These are phyloP conservation scores for Monosporascus sp. DNA, from an alignment of 2,329 filamentous ascomycete genomes.

Conservation along the genomic window DNA sequence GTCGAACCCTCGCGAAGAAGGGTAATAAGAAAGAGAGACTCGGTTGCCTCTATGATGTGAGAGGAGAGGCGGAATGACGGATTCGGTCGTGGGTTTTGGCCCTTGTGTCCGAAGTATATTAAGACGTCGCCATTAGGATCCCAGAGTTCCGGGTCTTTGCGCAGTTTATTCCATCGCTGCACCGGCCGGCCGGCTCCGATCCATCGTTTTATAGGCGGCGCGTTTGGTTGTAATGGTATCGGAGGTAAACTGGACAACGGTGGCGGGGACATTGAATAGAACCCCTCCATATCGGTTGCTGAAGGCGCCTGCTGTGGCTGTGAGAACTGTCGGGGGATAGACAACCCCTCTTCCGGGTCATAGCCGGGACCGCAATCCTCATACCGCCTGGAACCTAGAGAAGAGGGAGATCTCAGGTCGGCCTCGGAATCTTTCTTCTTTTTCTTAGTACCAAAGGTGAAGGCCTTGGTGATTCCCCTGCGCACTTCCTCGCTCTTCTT, in stretches of 20 bases:
- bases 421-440: slow-evolving; percentile 31
- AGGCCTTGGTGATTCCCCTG: slow-evolving; percentile 48
- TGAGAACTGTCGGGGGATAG: slow-evolving; percentile 15
- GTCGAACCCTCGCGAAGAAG: slow-evolving; percentile 48
- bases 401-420: slow-evolving; percentile 30
- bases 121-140: slow-evolving; percentile 56
- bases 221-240: slow-evolving; percentile 28
- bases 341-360: slow-evolving; percentile 17
- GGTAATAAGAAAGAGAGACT: slow-evolving; percentile 48
- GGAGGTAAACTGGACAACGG: slow-evolving; percentile 39
- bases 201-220: slow-evolving; percentile 47
- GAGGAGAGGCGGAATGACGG: slow-evolving; percentile 55
- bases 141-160: slow-evolving; percentile 57
- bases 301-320: slow-evolving; percentile 14
- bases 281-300: slow-evolving; percentile 14
- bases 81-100: slow-evolving; percentile 38
- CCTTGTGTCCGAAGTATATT: slow-evolving; percentile 47
- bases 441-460: slow-evolving; percentile 45
- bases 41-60: slow-evolving; percentile 52
- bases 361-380: slow-evolving; percentile 11
- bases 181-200: slow-evolving; percentile 43
- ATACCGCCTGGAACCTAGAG: slow-evolving; percentile 31
- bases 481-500: slow-evolving; percentile 52
- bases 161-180: slow-evolving; percentile 51
- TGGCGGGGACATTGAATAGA: slow-evolving; percentile 30